A percentile compares a stretch with the other conserved stretches of the same genome.
Evolutionary conservation across 1,284 basidiomycete species (phyloP).

Genomic region (Coriolopsis trogii): DNA sequence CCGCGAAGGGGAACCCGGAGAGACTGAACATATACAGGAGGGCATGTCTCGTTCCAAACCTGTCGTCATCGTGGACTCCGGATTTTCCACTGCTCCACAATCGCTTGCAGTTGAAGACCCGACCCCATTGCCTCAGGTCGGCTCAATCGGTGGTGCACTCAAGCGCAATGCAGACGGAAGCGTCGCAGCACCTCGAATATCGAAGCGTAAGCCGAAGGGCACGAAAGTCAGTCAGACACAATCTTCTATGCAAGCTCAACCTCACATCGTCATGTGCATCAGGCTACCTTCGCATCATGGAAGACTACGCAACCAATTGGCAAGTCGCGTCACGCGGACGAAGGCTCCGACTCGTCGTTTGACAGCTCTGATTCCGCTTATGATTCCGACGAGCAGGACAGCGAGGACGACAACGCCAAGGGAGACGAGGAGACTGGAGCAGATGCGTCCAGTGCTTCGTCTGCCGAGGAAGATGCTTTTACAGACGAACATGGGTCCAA

Average conservation of each 20-base stretch:
- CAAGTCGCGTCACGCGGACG: conserved; percentile 15
- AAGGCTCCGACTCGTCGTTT: conserved; percentile 65
- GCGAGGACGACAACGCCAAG: conserved; percentile 26
- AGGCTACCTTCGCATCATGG: conserved; percentile 31
- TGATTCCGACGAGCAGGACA: conserved; percentile 45
- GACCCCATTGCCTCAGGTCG: background rate
- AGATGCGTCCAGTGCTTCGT: background rate
- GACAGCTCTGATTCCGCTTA: conserved; percentile 77
- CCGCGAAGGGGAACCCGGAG: background rate
- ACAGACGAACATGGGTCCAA: conserved; percentile 16
- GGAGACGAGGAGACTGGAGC: conserved; percentile 13
- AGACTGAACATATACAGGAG: conserved; percentile 15
- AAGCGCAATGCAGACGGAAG: conserved; percentile 62
- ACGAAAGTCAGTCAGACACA: conserved; percentile 43
- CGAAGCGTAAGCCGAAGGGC: conserved; percentile 41
- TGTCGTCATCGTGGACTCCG: conserved; percentile 34
- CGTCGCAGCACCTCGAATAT: conserved; percentile 47
- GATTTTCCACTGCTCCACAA: conserved; percentile 26
- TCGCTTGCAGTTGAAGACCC: conserved; percentile 1
- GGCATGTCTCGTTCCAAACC: conserved; percentile 29
- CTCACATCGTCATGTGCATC: conserved; percentile 2
- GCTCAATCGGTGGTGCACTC: conserved; percentile 58
- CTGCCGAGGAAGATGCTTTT: conserved; percentile 11
- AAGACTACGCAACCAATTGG: conserved; percentile 26
- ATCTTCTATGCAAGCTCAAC: background rate